Percentiles rank a stretch among this genome's conserved stretches.
Conservation (phyloP, 805 yeast species). For the Cyberlindnera mississippiensis region DNA sequence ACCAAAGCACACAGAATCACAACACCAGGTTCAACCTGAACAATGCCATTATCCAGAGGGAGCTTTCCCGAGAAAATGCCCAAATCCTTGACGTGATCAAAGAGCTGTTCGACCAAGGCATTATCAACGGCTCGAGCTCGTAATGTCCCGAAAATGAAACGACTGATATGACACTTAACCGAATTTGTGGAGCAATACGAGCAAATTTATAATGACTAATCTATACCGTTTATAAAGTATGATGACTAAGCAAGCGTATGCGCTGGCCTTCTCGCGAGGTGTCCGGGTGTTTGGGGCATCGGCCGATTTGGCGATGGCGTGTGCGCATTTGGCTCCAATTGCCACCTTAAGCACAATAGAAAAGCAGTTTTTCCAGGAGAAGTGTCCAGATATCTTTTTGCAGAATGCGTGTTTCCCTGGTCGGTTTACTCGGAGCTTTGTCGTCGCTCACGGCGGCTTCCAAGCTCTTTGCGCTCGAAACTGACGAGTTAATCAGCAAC, state of each 20-base stretch:
- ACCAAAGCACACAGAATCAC: conserved; percentile 1
- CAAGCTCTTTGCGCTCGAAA: conserved; percentile 18
- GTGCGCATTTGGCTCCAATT: background rate
- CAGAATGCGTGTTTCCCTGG: conserved; percentile 1
- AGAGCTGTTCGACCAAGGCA: conserved; percentile 26
- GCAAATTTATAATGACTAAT: no score
- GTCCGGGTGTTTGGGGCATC: background rate
- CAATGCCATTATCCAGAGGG: conserved; percentile 38
- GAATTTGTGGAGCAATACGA: background rate
- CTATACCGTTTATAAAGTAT: no score
- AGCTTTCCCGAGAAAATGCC: conserved; percentile 38
- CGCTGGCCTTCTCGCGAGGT: background rate
- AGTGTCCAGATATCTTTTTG: background rate
- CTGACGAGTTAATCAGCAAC: conserved; percentile 18
- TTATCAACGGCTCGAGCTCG: no score
- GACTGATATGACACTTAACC: background rate
- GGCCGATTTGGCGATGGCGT: background rate
- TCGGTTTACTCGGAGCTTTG: background rate
- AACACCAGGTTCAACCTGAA: conserved; percentile 29
- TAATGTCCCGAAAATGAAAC: background rate
- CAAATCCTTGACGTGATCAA: conserved; percentile 38
- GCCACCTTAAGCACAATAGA: no score
- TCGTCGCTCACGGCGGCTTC: conserved; percentile 5
- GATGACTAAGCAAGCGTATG: no score
- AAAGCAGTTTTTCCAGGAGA: no score